Base-by-base conservation (phyloP, 2,329 filamentous ascomycete species). In the Chrysoporthe cubensis region DNA sequence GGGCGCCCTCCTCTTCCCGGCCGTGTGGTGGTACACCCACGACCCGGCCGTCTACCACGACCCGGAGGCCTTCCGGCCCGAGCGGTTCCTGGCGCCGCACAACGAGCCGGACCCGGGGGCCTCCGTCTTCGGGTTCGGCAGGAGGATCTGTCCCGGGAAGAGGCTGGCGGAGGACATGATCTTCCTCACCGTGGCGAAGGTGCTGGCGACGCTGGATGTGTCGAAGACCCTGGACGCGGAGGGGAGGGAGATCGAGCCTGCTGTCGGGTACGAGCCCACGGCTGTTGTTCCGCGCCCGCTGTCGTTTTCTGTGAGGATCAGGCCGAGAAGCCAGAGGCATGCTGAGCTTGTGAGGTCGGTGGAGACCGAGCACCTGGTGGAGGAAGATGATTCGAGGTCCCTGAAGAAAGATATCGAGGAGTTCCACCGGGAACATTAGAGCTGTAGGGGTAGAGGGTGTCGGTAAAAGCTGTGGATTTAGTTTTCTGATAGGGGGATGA, bases 1-100 rank as follows among this genome's bases (percentile, higher is more conserved):
- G 32, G 61, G 40, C 18, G 63, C 61, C 4, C 34, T 67, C 34
- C 16, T 65, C 8, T 3, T 69, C 7, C 60, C 65, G 7, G 42
- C 54, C 34, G 62, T 48, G 13, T 52, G 26, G 32, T 60, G 48
- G 50, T 59, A 67, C 44, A 21, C 37, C 13, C 65, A 26, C 18
- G 67, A 69, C 21, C 65, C 65, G 6, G 13, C 37, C 16, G 65
- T 67, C 7, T 69, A 67, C 43, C 60, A 65, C 13, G 58, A 64
- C 4, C 67, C 65, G 4, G 48, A 42, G 0, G 14, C 21, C 18
- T 70, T 71, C 34, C 14, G 62, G 42, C 65, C 56, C 13, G 66
- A 69, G 48, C 60, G 67, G 42, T 72, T 62, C 40, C 58, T 73
- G n/a, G 40, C 44, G 2, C 60, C 54, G 4, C 2, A 54, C 40